Base-by-base conservation (phyloP, 108 stramenopile species). In the Pseudonitzschia multiseries region DNA sequence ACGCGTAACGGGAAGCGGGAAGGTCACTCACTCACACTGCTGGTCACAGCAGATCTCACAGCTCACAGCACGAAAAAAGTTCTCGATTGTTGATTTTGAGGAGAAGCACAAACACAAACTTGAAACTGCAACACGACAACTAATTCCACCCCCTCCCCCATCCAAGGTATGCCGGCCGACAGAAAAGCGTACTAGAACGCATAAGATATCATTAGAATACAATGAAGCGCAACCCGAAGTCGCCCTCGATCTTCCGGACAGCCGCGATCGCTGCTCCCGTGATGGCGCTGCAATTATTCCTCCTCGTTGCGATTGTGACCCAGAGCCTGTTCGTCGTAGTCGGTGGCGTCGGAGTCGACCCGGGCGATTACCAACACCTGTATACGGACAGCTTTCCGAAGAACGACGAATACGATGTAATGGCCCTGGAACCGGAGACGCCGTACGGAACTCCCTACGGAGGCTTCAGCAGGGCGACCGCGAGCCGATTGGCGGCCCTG, bases 401-500 rank as follows among this genome's bases (percentile, higher is more conserved):
- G 56, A 40, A 77, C 29, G 82, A 83, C 51, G 82, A 83, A 22
- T 83, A 83, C 57, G 79, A 83, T 51, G 10, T 53, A 22, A 74
- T 32, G 40, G 69, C 79, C 22, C 40, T 83, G 41, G 83, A 83
- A 63, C 83, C 83, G 9, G 44, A 81, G 27, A 84, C 80, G 15
- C 72, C 84, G 8, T 84, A 70, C 44, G 94, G 92, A 0, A 84
- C 92, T 13, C 94, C 94, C 0, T 73, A 87, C 54, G 94, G 94
- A 13, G 94, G 94, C 17, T 95, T 83, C 75, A 87, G 83, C 51
- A 76, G 94, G 18, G 90, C 87, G 27, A 87, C 94, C 13, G 74
- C 84, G 10, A 82, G 80, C 77, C 83, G 90, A 36, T 51, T 95
- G 53, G 91, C 90, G 4, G 54, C 72, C 0, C 60, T 95, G 48